A percentile compares a stretch with the other conserved stretches of the same genome.
Conservation (phyloP, 192 early-diverging fungal species). For the Rhizoclosmatium sp. region DNA sequence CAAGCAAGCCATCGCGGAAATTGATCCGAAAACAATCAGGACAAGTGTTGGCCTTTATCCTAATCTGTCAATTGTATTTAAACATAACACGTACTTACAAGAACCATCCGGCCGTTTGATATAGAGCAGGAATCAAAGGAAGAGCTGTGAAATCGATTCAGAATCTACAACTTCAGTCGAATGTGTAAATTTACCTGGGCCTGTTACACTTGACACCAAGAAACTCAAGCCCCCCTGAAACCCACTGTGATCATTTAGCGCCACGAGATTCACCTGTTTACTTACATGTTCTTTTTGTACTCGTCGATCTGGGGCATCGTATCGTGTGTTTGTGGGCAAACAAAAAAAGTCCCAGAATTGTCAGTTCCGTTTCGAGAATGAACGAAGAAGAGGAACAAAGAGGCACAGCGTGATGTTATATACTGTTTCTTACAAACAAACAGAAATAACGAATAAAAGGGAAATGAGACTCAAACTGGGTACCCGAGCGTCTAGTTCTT, state of each 20-base stretch:
- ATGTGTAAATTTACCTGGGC: constrained; percentile 46
- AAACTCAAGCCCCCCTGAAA: constrained; percentile 57
- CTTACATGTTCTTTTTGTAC: constrained; percentile 50
- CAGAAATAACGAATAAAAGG: too few relatives aligned
- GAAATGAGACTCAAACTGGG: too few relatives aligned
- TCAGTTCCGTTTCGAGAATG: too few relatives aligned
- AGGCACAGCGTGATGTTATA: too few relatives aligned
- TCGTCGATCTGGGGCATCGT: constrained; percentile 32
- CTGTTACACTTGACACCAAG: constrained; percentile 54
- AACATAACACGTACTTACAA: constrained; percentile 41
- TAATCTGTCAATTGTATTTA: not conserved
- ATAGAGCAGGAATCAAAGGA: constrained; percentile 60
- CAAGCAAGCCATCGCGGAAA: constrained; percentile 69
- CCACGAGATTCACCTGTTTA: not conserved
- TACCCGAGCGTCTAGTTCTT: too few relatives aligned
- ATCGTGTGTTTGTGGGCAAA: not conserved
- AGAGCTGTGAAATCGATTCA: constrained; percentile 34
- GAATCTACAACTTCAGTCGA: not conserved
- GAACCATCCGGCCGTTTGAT: constrained; percentile 63
- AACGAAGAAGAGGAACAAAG: too few relatives aligned
- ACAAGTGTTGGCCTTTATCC: constrained; percentile 55
- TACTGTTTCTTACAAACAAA: too few relatives aligned
- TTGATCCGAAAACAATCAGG: constrained; percentile 64
- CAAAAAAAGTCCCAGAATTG: not conserved
- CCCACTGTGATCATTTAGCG: constrained; percentile 36